phyloP scores from a whole-genome alignment of 2,329 filamentous ascomycete species.

The Phoma sp. region DNA sequence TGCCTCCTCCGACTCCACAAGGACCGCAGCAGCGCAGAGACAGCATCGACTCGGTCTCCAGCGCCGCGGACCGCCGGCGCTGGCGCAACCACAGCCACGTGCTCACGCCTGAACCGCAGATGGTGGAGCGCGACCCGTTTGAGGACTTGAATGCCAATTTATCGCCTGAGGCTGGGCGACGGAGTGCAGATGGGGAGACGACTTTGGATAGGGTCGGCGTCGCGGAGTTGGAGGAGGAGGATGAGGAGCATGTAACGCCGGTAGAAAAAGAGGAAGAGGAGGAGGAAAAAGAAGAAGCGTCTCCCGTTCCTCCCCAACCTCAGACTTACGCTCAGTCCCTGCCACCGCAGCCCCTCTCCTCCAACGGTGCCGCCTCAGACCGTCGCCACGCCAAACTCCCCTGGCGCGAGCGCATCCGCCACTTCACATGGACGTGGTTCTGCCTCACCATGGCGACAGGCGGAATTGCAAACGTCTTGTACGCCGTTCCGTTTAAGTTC shows the following conservation, averaged over 20 bases:
- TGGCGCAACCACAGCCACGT: slow-evolving; percentile 35
- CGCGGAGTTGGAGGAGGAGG: too few species aligned
- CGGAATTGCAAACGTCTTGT: slow-evolving; percentile 65
- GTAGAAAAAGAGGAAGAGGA: background rate
- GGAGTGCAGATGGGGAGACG: background rate
- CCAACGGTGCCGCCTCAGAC: too few species aligned
- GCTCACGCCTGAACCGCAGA: slow-evolving; percentile 24
- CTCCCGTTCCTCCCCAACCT: too few species aligned
- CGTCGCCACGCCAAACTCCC: slow-evolving; percentile 6
- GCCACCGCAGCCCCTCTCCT: too few species aligned
- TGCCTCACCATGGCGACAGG: slow-evolving; percentile 70
- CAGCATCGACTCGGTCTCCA: slow-evolving; percentile 23
- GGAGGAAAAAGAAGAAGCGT: background rate
- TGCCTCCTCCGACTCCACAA: background rate
- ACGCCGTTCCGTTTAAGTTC: slow-evolving; percentile 54
- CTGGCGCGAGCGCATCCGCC: slow-evolving; percentile 58
- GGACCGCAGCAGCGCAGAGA: background rate
- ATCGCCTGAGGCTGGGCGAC: background rate
- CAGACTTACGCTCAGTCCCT: too few species aligned
- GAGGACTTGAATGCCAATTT: slow-evolving; percentile 15
- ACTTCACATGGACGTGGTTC: slow-evolving; percentile 81
- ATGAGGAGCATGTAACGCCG: too few species aligned
- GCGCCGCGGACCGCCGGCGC: slow-evolving; percentile 25
- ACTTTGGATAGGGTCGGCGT: background rate
- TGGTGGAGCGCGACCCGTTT: slow-evolving; percentile 25